Conservation (phyloP, 768 basidiomycete species). For the Amanita pallidorosea region DNA sequence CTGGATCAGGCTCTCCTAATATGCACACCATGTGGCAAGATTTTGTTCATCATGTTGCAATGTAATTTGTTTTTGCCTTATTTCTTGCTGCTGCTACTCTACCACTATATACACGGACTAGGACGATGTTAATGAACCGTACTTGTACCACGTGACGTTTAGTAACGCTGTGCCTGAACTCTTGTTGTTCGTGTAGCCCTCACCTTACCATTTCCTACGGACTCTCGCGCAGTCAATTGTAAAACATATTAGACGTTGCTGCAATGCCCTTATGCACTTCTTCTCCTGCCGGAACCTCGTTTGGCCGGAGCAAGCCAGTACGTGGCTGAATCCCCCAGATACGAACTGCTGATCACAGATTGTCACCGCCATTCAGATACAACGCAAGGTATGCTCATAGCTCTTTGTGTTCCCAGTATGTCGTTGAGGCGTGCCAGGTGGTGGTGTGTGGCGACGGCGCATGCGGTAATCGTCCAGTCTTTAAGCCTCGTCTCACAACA, state of each 20-base stretch:
- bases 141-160: neutral
- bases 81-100: neutral
- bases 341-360: neutral
- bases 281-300: conserved; percentile 38
- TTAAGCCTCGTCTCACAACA: conserved; percentile 6
- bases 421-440: conserved; percentile 23
- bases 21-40: conserved; percentile 59
- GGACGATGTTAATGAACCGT: neutral
- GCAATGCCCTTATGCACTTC: conserved; percentile 49
- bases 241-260: neutral
- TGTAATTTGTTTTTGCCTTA: conserved; percentile 11
- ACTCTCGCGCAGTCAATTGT: neutral
- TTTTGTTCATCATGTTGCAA: conserved; percentile 38
- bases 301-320: conserved; percentile 47
- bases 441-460: conserved; percentile 97
- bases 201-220: too few relatives aligned
- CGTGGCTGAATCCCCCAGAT: conserved; percentile 9
- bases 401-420: neutral
- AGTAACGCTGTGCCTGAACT: too few relatives aligned
- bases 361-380: conserved; percentile 22
- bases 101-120: neutral
- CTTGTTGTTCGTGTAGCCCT: too few relatives aligned
- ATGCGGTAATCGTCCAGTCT: conserved; percentile 48
- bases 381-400: conserved; percentile 28
- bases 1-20: conserved; percentile 47